Evolutionary conservation across 2,329 filamentous ascomycete genomes (phyloP).

Genomic region (Penicillium occitanis): DNA sequence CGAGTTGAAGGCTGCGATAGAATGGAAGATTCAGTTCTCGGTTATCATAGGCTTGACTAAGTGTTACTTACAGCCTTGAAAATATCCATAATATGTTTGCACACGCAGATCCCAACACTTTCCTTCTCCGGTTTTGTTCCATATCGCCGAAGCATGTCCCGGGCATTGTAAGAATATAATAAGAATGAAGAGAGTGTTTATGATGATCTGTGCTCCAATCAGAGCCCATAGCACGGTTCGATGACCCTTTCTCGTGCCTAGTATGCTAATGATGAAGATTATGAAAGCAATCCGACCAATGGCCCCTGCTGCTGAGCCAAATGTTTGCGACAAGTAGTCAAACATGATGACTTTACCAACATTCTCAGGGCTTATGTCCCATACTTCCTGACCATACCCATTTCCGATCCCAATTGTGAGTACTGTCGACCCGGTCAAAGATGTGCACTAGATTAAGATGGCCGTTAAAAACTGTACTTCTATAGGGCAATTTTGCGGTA

Average conservation of each 20-base stretch:
- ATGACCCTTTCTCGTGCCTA: conserved; percentile 25
- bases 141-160: conserved; percentile 25
- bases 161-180: conserved; percentile 31
- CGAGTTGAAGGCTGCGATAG: conserved; percentile 24
- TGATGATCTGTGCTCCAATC: conserved; percentile 25
- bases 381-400: conserved; percentile 26
- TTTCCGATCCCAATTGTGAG: conserved; percentile 25
- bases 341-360: conserved; percentile 26
- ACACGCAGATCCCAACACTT: conserved; percentile 28
- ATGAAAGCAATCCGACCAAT: conserved; percentile 30
- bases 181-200: conserved; percentile 28
- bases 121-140: conserved; percentile 22
- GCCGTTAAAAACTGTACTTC: background rate
- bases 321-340: conserved; percentile 30
- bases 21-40: background rate
- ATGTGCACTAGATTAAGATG: conserved; percentile 21
- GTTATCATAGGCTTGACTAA: background rate
- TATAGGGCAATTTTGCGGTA: background rate
- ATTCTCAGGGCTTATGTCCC: conserved; percentile 13
- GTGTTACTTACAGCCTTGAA: conserved; percentile 28
- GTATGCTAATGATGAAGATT: conserved; percentile 26
- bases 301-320: conserved; percentile 26
- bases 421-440: conserved; percentile 27
- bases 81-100: conserved; percentile 32
- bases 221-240: conserved; percentile 26